Evolutionary conservation across 331 rosid species (phyloP).

Genomic region (Cydonia oblonga): DNA sequence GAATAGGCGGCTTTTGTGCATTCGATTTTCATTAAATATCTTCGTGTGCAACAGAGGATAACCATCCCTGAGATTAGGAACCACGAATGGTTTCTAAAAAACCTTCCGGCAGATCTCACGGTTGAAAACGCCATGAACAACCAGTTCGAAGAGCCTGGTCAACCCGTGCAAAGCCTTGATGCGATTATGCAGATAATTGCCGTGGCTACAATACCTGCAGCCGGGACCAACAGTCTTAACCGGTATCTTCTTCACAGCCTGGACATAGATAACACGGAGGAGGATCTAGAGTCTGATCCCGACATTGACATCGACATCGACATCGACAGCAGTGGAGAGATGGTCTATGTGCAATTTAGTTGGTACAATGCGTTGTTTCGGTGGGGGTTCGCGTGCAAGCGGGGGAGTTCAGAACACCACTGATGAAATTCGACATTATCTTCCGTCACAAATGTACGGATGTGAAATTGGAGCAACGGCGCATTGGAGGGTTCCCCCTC

Average conservation of each 20-base stretch:
- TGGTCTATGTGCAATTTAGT: constrained; percentile 80
- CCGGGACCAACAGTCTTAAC: constrained; percentile 55
- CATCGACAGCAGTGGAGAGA: constrained; percentile 84
- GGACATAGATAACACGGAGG: constrained; percentile 92
- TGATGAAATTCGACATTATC: no score
- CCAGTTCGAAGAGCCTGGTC: constrained; percentile 77
- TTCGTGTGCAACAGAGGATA: constrained; percentile 58
- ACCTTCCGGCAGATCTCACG: constrained; percentile 78
- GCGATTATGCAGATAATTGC: constrained; percentile 86
- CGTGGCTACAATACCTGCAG: constrained; percentile 78
- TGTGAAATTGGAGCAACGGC: no score
- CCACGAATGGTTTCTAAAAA: constrained; percentile 88
- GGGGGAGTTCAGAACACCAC: no score
- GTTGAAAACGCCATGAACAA: constrained; percentile 39
- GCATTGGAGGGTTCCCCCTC: constrained; percentile 7
- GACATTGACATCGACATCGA: constrained; percentile 82
- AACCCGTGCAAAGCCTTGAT: constrained; percentile 69
- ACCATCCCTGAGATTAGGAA: constrained; percentile 69
- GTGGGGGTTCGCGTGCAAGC: no score
- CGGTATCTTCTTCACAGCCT: constrained; percentile 68
- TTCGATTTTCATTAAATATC: background rate
- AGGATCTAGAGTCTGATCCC: constrained; percentile 65
- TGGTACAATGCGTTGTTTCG: background rate
- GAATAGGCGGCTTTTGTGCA: background rate
- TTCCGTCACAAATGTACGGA: no score